phyloP scores from a whole-genome alignment of 345 rosid species.

The Camelina hispida region DNA sequence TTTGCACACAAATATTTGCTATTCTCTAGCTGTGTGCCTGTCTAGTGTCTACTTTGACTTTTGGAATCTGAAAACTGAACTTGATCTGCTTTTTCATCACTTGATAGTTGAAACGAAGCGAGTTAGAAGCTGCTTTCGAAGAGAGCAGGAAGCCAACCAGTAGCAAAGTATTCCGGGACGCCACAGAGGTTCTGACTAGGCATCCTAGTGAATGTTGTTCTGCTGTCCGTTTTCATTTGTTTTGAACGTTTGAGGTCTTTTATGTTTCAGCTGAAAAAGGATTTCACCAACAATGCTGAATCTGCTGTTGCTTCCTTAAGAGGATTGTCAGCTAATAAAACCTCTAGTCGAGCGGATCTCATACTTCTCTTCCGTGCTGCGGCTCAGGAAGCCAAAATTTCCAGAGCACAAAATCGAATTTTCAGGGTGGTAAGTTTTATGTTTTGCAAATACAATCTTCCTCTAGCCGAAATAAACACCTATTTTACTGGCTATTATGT shows the following conservation, averaged over 20 bases:
- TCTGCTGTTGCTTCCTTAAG: constrained; percentile 64
- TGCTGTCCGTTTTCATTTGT: neutral
- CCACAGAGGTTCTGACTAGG: constrained; percentile 12
- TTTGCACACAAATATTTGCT: neutral
- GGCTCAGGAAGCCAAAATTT: constrained; percentile 83
- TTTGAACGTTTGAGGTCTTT: neutral
- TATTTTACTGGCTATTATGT: constrained; percentile 14
- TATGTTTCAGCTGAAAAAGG: constrained; percentile 65
- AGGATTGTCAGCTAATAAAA: constrained; percentile 63
- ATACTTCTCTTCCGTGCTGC: constrained; percentile 76
- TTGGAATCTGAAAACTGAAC: neutral
- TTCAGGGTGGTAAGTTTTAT: constrained; percentile 71
- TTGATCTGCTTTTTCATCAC: constrained; percentile 32
- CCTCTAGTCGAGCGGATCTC: constrained; percentile 85
- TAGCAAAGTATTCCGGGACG: constrained; percentile 32
- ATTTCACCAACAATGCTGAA: constrained; percentile 78
- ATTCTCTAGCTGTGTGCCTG: constrained; percentile 18
- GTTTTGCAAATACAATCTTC: neutral
- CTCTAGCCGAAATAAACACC: neutral
- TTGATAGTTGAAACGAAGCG: constrained; percentile 59
- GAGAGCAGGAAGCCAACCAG: constrained; percentile 21
- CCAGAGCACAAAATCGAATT: constrained; percentile 73
- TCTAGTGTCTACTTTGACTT: constrained; percentile 13
- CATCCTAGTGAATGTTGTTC: constrained; percentile 23
- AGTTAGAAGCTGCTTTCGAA: constrained; percentile 38